These are phyloP conservation scores for Auriscalpium microsporum DNA, from an alignment of 768 basidiomycete genomes.

Conservation along the genomic window DNA sequence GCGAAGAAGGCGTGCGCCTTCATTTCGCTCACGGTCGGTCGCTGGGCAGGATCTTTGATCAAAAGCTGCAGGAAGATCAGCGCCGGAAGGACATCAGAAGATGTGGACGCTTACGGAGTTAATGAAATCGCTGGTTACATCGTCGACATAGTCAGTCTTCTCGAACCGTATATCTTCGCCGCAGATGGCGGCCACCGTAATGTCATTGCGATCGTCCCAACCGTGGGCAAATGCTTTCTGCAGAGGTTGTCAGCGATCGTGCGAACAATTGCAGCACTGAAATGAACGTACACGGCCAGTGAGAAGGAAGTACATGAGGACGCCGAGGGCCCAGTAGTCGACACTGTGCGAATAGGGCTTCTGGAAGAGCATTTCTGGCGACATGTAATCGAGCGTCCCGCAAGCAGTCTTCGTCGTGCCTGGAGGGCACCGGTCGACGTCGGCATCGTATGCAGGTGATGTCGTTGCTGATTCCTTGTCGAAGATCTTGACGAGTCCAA, in stretches of 20 bases:
- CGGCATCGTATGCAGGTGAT: neutral
- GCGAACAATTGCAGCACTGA: neutral
- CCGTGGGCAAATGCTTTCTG: neutral
- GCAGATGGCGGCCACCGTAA: neutral
- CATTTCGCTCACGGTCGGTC: neutral
- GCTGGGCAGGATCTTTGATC: neutral
- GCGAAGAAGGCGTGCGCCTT: neutral
- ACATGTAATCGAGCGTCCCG: conserved; percentile 39
- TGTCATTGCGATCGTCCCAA: neutral
- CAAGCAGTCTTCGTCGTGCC: conserved; percentile 11
- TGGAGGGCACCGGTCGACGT: neutral
- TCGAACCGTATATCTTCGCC: neutral
- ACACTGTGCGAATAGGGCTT: conserved; percentile 36
- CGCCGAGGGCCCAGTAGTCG: conserved; percentile 39
- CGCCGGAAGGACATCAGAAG: neutral
- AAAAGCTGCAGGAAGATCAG: neutral
- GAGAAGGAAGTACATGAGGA: conserved; percentile 25
- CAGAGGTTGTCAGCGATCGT: neutral
- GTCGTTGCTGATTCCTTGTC: conserved; percentile 4
- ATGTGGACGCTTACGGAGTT: neutral
- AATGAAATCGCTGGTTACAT: neutral
- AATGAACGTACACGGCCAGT: conserved; percentile 13
- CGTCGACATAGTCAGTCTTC: neutral
- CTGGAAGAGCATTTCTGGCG: conserved; percentile 36
- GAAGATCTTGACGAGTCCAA: conserved; percentile 21